Conservation (phyloP, 208 protist genomes). For the Crithidia fasciculata region DNA sequence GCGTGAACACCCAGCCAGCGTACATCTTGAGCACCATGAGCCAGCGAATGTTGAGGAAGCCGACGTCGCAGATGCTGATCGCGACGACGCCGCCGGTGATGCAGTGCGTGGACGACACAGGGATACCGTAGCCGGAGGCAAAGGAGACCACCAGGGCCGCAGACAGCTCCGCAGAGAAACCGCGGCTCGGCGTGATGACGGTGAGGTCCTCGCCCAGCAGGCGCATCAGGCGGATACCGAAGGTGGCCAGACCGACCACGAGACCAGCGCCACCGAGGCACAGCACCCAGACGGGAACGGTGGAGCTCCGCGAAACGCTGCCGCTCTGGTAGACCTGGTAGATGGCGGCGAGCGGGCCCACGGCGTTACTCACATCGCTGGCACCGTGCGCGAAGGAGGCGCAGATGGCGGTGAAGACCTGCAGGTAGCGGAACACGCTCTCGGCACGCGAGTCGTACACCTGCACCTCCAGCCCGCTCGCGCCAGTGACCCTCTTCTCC, state of each 20-base stretch:
- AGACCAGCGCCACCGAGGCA: constrained; percentile 63
- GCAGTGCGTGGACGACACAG: constrained; percentile 91
- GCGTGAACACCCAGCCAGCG: too few species aligned
- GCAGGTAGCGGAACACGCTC: too few species aligned
- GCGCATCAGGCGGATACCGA: too few species aligned
- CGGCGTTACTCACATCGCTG: too few species aligned
- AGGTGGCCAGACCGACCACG: constrained; percentile 55
- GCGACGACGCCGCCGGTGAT: constrained; percentile 84
- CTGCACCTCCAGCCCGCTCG: constrained; percentile 15
- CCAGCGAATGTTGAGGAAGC: constrained; percentile 59
- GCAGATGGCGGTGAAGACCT: too few species aligned
- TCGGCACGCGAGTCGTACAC: constrained; percentile 54
- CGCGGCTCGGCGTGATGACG: constrained; percentile 63
- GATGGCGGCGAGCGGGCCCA: too few species aligned
- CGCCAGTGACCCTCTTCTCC: constrained; percentile 10
- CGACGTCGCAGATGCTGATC: constrained; percentile 72
- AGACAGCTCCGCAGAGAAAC: constrained; percentile 67
- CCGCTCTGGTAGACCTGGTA: too few species aligned
- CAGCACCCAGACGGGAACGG: constrained; percentile 64
- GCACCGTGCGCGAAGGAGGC: too few species aligned
- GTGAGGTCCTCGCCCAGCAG: constrained; percentile 73
- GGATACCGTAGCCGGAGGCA: constrained; percentile 67
- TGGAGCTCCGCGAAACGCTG: constrained; percentile 19
- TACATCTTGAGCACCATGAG: constrained; percentile 71
- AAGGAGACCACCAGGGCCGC: constrained; percentile 64